Base-by-base conservation (phyloP, 805 yeast species). In the Monosporozyma aerobia region DNA sequence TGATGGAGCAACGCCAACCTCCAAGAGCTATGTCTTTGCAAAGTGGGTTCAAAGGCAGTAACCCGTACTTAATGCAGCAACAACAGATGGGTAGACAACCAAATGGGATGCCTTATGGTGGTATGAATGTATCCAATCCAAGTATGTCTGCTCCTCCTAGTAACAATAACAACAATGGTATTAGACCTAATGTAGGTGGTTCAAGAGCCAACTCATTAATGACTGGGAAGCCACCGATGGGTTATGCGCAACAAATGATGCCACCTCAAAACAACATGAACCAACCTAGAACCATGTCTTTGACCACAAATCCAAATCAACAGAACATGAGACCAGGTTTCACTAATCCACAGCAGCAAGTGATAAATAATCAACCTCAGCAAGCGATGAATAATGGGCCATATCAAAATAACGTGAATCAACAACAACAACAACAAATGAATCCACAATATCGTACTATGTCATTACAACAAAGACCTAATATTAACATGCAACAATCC, bases 11-110 rank as follows among this genome's bases (percentile, higher is more conserved):
- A 23, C 16, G 9, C 2, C 32, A 47, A 25, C 48, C 59, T 48
- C 64, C 69, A 48, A 60, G 74, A 51, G 53, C 72, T 1, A 70
- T 64, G 64, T 64, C 73, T 13, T 54, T 69, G 29, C 64, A 60
- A 45, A 58, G 52, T 39, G 44, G 37, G 8, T 22, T 32, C 10
- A 47, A 47, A 14, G 23, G 47, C 7, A 19, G 41, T 16, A 47
- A 33, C 19, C 43, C 49, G 14, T 47, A 47, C 22, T 23, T 43
- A 6, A 23, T 43, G 45, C 45, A 43, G 23, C 41, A 33, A 22
- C 49, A 47, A 37, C 41, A 19, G 22, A 8, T 45, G 48, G n/a
- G 14, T 3, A 13, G 39, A 33, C 33, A 10, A 13, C 54, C 45
- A 49, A 44, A 44, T 41, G 51, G 44, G 3, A 19, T 9, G 23